Base-by-base conservation (phyloP, 768 basidiomycete species). In the Fomitopsis pulvina region DNA sequence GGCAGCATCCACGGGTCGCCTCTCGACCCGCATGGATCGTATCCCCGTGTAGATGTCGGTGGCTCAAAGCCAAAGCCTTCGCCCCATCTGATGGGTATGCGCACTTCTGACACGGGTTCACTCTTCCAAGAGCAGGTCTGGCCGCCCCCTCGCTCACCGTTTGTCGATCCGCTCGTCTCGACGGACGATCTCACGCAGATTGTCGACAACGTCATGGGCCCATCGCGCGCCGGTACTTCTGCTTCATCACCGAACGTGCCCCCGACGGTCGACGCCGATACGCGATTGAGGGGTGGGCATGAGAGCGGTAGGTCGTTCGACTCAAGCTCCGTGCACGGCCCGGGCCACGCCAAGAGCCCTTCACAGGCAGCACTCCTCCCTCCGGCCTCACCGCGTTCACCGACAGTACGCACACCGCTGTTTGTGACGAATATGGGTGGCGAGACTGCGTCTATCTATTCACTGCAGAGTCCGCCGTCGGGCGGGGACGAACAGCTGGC, bases 111-210 rank as follows among this genome's bases (percentile, higher is more conserved):
- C 50, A 53, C 64, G 29, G 64, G 64, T 43, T 62, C 61, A 2
- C 55, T 63, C 41, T 65, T 65, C 61, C 62, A 56, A 34, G 64
- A 65, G 53, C 58, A 47, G 1, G 62, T 63, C 18, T 63, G 62
- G 64, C 62, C 62, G 20, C 64, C 64, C 3, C 62, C 62, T 4
- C 51, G 55, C 21, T 52, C 60, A 20, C 40, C 27, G 22, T 48
- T 65, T 48, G 56, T 65, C 52, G 64, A 65, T 52, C 64, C 62
- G 14, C 50, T 63, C 49, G 45, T 60, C 37, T 50, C 58, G 25
- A 56, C 52, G 32, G 62, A 61, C 28, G 60, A 63, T 50, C 64
- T 63, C 22, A 37, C 46, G 4, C 50, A 48, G n/a, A 61, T 63
- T 43, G 59, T 63, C 11, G 60, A 60, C 37, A 59, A 63, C 45